Evolutionary conservation across 768 basidiomycete species (phyloP), one percentile per base, ranked within the genome.

Genomic region (Thelephora ganbajun): DNA sequence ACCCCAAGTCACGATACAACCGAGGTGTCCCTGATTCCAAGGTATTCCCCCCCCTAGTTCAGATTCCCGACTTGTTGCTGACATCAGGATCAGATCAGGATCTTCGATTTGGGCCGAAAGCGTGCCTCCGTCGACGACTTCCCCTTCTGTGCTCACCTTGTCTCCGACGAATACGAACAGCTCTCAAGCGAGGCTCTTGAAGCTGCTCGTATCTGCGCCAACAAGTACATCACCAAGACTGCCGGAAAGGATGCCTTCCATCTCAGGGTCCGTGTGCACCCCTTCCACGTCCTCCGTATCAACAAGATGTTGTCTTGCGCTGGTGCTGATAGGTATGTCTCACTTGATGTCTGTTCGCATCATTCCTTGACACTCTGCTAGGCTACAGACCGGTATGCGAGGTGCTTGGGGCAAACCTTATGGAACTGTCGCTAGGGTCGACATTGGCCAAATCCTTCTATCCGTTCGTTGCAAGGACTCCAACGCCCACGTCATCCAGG

Each of bases 271-370:
- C 86, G 92, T 51, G 89, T 88, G 50, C 94, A 99, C 72, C 96
- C 94, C 37, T 96, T 84, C 89, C 96, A 99, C 65, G 90, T 98
- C 59, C 68, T 99, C 70, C 86, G 96, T 54, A 96, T 96, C 81
- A 96, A 98, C 86, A 98, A 99, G 83, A 98, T 96, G 89, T 86
- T 98, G 76, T 87, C 83, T 50, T 98, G 96, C 65, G 96, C 96
- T 58, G 94, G 96, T 57, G 93, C 96, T 59, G 96, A 99, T 90
- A 74, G 89, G 88, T 84, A 51, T 42, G 77, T 19, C 7, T 16
- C 22, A 2, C 23, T 9, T 12, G 37, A 19, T n/a, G 14, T 39
- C 13, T 43, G 1, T 12, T 33, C 45, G 26, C 14, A 7, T 11
- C 16, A 46, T 20, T 3, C 35, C 6, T 33, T 48, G 34, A 48